Evolutionary conservation across 2,329 filamentous ascomycete species (phyloP).

Genomic region (Fusarium brachygibbosum): DNA sequence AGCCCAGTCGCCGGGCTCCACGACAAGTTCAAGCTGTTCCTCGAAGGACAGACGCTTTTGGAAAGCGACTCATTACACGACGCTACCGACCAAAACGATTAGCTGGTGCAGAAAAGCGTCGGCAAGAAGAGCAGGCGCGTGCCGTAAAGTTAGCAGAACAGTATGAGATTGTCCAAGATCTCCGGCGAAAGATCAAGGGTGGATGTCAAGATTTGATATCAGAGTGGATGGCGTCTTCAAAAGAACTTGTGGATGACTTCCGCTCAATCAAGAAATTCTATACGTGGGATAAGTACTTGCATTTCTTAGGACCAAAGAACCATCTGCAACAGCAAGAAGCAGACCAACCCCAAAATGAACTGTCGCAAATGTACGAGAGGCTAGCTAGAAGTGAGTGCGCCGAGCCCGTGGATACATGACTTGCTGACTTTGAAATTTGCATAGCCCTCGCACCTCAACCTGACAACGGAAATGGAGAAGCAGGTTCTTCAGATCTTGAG

Average conservation of each 20-base stretch:
- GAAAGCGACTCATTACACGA: conserved; percentile 52
- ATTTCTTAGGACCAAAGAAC: conserved; percentile 63
- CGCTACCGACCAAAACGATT: conserved; percentile 63
- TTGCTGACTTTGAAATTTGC: conserved; percentile 29
- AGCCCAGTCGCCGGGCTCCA: conserved; percentile 25
- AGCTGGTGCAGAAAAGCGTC: conserved; percentile 60
- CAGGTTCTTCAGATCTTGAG: conserved; percentile 53
- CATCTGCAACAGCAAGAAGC: conserved; percentile 39
- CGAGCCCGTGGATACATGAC: not conserved
- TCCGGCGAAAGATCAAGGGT: conserved; percentile 59
- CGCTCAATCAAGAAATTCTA: conserved; percentile 74
- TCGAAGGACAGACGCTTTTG: conserved; percentile 23
- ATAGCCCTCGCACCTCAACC: conserved; percentile 53
- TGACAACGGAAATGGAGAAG: conserved; percentile 42
- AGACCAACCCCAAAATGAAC: conserved; percentile 57
- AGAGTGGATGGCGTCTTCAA: conserved; percentile 71
- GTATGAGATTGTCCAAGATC: conserved; percentile 60
- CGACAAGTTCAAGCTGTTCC: conserved; percentile 27
- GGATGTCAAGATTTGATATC: conserved; percentile 60
- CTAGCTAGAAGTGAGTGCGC: conserved; percentile 64
- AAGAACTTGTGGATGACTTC: conserved; percentile 73
- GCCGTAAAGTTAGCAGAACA: conserved; percentile 57
- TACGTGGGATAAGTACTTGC: conserved; percentile 74
- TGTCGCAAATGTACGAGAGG: conserved; percentile 69
- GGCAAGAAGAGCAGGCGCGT: conserved; percentile 60